A percentile compares a stretch with the other conserved stretches of the same genome.
Evolutionary conservation across 306 rosid species (phyloP).

Genomic region (Trifolium repens): DNA sequence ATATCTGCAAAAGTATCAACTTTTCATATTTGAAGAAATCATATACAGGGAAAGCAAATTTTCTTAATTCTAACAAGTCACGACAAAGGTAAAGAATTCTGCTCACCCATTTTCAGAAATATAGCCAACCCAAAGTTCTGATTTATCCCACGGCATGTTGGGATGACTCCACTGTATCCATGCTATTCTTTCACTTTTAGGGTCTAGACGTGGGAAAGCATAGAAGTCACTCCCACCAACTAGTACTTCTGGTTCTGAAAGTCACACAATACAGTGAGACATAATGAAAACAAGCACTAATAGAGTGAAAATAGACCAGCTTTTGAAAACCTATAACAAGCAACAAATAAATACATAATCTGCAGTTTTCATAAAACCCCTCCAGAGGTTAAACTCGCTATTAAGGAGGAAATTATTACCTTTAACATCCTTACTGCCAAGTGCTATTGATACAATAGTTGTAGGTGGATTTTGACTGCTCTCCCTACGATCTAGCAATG

Average conservation of each 20-base stretch:
- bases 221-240: slow-evolving; percentile 86
- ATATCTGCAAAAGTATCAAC: slow-evolving; percentile 24
- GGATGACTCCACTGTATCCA: slow-evolving; percentile 99
- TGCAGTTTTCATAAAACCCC: slow-evolving; percentile 21
- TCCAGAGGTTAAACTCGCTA: slow-evolving; percentile 4
- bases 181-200: slow-evolving; percentile 72
- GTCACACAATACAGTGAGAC: slow-evolving; percentile 34
- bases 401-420: slow-evolving; percentile 58
- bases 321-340: slow-evolving; percentile 9
- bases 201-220: slow-evolving; percentile 90
- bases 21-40: slow-evolving; percentile 14
- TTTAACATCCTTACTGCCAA: slow-evolving; percentile 58
- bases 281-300: slow-evolving; percentile 23
- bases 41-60: slow-evolving; percentile 7
- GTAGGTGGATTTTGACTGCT: slow-evolving; percentile 68
- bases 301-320: slow-evolving; percentile 13
- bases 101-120: slow-evolving; percentile 86
- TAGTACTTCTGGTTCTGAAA: slow-evolving; percentile 73
- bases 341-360: background rate
- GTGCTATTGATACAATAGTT: slow-evolving; percentile 66
- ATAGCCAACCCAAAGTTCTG: slow-evolving; percentile 98
- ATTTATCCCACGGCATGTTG: slow-evolving; percentile 94
- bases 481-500: slow-evolving; percentile 71
- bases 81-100: slow-evolving; percentile 32
- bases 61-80: background rate